A percentile compares a stretch with the other conserved stretches of the same genome.
These are phyloP conservation scores for Pseudogymnoascus pannorum DNA, from an alignment of 2,329 filamentous ascomycete species.

Conservation along the genomic window DNA sequence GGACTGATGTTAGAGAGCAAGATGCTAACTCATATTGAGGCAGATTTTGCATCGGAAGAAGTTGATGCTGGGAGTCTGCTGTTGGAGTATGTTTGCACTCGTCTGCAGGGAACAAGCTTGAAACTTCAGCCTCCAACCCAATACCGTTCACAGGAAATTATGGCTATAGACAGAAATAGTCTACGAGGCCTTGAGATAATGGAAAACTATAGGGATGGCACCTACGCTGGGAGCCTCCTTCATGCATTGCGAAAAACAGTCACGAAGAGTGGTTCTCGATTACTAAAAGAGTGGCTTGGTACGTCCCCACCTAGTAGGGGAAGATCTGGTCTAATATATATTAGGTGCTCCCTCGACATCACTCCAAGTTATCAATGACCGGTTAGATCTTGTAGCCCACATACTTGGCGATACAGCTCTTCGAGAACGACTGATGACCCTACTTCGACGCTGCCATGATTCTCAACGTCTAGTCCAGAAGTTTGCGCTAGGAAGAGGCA, in stretches of 20 bases:
- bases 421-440: constrained; percentile 58
- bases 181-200: constrained; percentile 84
- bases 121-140: constrained; percentile 77
- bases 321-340: constrained; percentile 15
- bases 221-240: constrained; percentile 74
- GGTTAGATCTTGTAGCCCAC: constrained; percentile 73
- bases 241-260: constrained; percentile 86
- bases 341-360: constrained; percentile 79
- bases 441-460: constrained; percentile 73
- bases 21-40: constrained; percentile 45
- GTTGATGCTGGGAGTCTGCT: constrained; percentile 69
- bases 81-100: constrained; percentile 75
- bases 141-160: constrained; percentile 65
- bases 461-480: constrained; percentile 87
- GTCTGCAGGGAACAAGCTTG: constrained; percentile 69
- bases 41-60: constrained; percentile 60
- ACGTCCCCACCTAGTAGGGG: constrained; percentile 22
- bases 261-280: constrained; percentile 81
- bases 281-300: constrained; percentile 80
- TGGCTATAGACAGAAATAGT: constrained; percentile 89
- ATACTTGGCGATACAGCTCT: constrained; percentile 62
- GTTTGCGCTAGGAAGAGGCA: constrained; percentile 86
- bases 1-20: constrained; percentile 67
- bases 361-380: constrained; percentile 64
- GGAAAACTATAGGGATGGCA: constrained; percentile 73